Evolutionary conservation across 768 basidiomycete genomes (phyloP).

Genomic region (Boletus tomentosulus): DNA sequence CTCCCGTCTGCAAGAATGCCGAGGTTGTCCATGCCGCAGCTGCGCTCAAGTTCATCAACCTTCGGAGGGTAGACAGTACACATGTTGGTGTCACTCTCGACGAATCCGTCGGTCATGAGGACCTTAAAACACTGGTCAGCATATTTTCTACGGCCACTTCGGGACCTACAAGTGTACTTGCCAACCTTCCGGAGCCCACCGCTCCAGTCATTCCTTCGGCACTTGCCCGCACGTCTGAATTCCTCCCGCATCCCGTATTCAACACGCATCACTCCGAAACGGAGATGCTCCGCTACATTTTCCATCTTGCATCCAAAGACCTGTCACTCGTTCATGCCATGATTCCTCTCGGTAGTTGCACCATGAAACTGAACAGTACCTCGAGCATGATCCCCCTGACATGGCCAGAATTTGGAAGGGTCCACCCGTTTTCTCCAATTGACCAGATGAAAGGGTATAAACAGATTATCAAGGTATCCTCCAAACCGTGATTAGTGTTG

Average conservation of each 20-base stretch:
- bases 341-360: constrained; percentile 94
- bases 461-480: constrained; percentile 65
- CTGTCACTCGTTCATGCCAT: constrained; percentile 92
- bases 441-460: constrained; percentile 90
- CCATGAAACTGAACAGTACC: constrained; percentile 98
- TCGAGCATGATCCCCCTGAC: constrained; percentile 97
- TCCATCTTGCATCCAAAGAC: constrained; percentile 92
- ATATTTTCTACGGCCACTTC: constrained; percentile 72
- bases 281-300: constrained; percentile 95
- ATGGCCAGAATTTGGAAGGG: constrained; percentile 84
- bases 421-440: constrained; percentile 90
- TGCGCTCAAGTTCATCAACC: constrained; percentile 66
- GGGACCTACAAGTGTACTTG: constrained; percentile 40
- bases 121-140: constrained; percentile 74
- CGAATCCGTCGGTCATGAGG: constrained; percentile 76
- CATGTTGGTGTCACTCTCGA: constrained; percentile 89
- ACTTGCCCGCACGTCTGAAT: constrained; percentile 60
- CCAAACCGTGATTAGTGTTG: background rate
- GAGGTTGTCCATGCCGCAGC: constrained; percentile 68
- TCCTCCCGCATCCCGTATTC: constrained; percentile 86
- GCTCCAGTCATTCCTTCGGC: constrained; percentile 45
- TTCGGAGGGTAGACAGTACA: constrained; percentile 69
- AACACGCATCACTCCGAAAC: constrained; percentile 98
- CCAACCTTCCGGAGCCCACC: constrained; percentile 44
- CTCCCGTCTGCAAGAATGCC: constrained; percentile 50